Evolutionary conservation across 2,329 filamentous ascomycete genomes (phyloP), one percentile per base, ranked within the genome.

Genomic region (Fusarium goolgardi): DNA sequence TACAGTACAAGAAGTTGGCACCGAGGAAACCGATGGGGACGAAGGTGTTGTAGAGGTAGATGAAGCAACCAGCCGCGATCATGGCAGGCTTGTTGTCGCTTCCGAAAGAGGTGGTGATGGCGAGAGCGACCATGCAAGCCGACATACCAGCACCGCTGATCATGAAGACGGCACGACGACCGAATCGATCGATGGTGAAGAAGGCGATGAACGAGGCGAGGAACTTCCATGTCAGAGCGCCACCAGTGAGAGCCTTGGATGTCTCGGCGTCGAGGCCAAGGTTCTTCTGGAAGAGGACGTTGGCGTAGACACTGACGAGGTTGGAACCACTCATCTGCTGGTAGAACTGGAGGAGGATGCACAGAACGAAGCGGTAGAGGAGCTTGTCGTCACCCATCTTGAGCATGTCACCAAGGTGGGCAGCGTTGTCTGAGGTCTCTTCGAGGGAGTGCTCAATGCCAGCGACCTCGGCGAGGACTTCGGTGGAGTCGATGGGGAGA

Each of bases 1-100:
- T 84, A 5, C 85, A 81, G 67, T 84, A 85, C 71, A 86, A 73
- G 85, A 87, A 90, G 12, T 88, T 88, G 39, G 89, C 81, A 5
- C 88, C 87, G 1, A 90, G 76, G 82, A 87, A 89, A 9, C 86
- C 88, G 0, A 88, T 88, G 5, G 88, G 89, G 65, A 90, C 91
- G 64, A 87, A 88, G 3, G 87, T 86, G 73, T 91, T 90, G 77
- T 90, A 91, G 5, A 88, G 82, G 79, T 91, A 91, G 16, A 91
- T 78, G 61, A 88, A 89, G 65, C 46, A 68, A 4, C 69, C 59
- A 8, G 73, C 56, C 9, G 69, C 57, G 39, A 71, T 61, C 70
- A 65, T 63, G 60, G 73, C 70, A 45, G 63, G 64, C 45, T 67
- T 62, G 43, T 73, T 74, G 11, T 67, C 65, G 3, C n/a, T 34